Percentiles rank a stretch among this genome's conserved stretches.
phyloP scores from a whole-genome alignment of 148 eudicot species.

The Dianthus caryophyllus region DNA sequence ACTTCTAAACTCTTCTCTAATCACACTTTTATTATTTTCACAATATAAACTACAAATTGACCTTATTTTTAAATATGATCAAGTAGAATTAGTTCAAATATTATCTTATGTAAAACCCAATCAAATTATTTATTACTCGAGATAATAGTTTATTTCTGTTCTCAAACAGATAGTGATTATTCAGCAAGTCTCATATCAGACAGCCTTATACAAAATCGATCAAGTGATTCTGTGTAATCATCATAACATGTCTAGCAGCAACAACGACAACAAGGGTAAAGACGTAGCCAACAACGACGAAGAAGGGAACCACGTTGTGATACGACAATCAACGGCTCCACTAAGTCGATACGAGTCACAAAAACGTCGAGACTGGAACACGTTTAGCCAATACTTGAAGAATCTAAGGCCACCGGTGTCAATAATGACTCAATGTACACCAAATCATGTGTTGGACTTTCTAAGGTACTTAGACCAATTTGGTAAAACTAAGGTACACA shows the following conservation, averaged over 20 bases:
- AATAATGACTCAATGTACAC: constrained; percentile 47
- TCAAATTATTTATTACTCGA: too few relatives aligned
- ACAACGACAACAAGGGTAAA: constrained; percentile 7
- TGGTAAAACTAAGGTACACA: constrained; percentile 68
- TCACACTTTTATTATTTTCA: constrained; percentile 4
- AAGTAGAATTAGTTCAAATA: too few relatives aligned
- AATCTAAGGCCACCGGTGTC: constrained; percentile 61
- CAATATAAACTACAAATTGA: constrained; percentile 17
- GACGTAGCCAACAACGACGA: not conserved
- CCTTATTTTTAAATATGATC: too few relatives aligned
- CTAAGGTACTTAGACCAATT: constrained; percentile 59
- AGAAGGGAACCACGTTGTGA: constrained; percentile 6
- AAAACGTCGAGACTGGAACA: constrained; percentile 78
- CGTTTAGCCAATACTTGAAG: constrained; percentile 68
- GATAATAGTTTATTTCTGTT: too few relatives aligned
- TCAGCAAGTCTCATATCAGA: too few relatives aligned
- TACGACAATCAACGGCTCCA: constrained; percentile 26
- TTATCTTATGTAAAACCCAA: too few relatives aligned
- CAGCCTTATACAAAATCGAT: not conserved
- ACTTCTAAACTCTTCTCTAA: not conserved
- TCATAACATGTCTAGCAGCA: not conserved
- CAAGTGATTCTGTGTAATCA: not conserved
- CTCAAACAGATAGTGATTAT: too few relatives aligned
- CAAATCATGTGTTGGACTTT: constrained; percentile 56
- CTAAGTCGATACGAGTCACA: constrained; percentile 73